Evolutionary conservation across 2,329 filamentous ascomycete species (phyloP), one percentile per base, ranked within the genome.

Genomic region (Sclerotinia sclerotiorum): DNA sequence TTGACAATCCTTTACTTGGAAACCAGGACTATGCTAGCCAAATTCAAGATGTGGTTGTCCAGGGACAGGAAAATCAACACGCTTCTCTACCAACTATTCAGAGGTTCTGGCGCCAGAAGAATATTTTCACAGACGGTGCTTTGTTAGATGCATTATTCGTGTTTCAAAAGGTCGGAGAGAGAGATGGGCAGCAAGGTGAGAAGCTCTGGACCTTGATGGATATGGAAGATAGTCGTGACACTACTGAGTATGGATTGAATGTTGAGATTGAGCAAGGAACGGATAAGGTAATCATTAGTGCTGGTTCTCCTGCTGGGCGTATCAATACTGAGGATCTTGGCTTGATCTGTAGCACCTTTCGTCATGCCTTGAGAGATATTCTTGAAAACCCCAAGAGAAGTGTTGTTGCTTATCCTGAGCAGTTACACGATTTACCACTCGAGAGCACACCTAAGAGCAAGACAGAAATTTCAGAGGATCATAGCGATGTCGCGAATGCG

Each of bases 1-100:
- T 80, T 32, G 35, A 44, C 21, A 65, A 65, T 46, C 62, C 62
- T 4, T 39, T 27, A 29, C 5, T 55, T 7, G 17, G 74, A 74
- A 24, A 65, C 13, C 49, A 65, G 13, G 62, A 65, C 5, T 65
- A 29, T 11, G 32, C 21, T 5, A 65, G 49, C n/a, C 62, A 65
- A 7, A 52, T 55, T 29, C 62, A 65, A 44, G 62, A 65, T 32
- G 51, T 42, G n/a, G 49, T 65, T 3, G 11, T 54, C 15, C 24
- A n/a, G 2, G 49, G 62, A n/a, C 49, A 65, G 39, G 49, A 65
- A 65, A 11, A 65, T 10, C 62, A 65, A 65, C 49, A 65, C 42
- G 62, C 62, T 55, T 65, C 19, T 65, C 19, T 65, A 15, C 24
- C 35, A 27, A 65, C 49, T 35, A 65, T 65, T 24, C 62, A 65